Conservation (phyloP, 495 filamentous ascomycete genomes). For the Trichodelitschia bisporula region DNA sequence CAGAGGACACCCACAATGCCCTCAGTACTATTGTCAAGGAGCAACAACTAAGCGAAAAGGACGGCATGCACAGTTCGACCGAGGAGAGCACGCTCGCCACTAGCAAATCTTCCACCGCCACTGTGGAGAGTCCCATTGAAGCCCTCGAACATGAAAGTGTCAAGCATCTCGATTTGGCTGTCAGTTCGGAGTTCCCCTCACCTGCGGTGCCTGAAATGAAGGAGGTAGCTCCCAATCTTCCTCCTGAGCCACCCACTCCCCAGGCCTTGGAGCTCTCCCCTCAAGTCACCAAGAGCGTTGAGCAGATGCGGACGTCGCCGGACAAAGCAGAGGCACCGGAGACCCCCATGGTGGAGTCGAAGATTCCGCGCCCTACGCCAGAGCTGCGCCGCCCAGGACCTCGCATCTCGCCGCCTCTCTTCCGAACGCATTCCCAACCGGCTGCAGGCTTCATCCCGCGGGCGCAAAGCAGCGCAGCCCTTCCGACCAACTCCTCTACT, state of each 20-base stretch:
- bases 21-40: not conserved
- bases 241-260: too few relatives aligned
- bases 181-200: constrained; percentile 21
- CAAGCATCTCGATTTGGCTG: constrained; percentile 48
- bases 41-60: constrained; percentile 23
- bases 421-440: too few relatives aligned
- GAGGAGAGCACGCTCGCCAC: constrained; percentile 7
- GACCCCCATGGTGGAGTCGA: constrained; percentile 8
- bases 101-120: too few relatives aligned
- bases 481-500: too few relatives aligned
- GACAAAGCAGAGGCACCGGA: too few relatives aligned
- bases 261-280: too few relatives aligned
- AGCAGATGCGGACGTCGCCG: too few relatives aligned
- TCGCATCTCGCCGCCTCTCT: too few relatives aligned
- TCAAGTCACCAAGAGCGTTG: too few relatives aligned
- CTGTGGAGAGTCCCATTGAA: constrained; percentile 14
- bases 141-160: constrained; percentile 24
- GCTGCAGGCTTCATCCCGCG: too few relatives aligned
- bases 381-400: too few relatives aligned
- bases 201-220: not conserved
- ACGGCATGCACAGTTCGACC: not conserved
- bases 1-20: constrained; percentile 16
- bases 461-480: too few relatives aligned
- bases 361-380: constrained; percentile 5
- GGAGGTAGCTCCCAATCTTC: constrained; percentile 3